Percentiles rank a stretch among this genome's conserved stretches.
Conservation (phyloP, 805 yeast genomes). For the Metschnikowia reukaufii region DNA sequence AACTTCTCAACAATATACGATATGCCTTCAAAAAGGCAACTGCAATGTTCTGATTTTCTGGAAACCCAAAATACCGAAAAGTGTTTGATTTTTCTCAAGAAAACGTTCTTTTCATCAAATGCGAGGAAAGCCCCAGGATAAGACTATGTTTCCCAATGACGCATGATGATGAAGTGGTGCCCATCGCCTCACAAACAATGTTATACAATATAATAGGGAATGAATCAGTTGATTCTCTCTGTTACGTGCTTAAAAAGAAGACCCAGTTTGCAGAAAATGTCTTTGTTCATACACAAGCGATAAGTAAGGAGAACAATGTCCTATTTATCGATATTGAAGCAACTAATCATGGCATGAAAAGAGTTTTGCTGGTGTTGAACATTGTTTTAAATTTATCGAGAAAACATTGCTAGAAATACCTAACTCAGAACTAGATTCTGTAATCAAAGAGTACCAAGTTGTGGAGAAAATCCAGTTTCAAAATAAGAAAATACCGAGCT, state of each 20-base stretch:
- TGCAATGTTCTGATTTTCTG: no score
- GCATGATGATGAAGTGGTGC: not conserved
- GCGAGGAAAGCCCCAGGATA: slow-evolving; percentile 20
- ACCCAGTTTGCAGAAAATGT: slow-evolving; percentile 38
- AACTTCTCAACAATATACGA: not conserved
- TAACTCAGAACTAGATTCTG: slow-evolving; percentile 32
- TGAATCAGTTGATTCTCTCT: slow-evolving; percentile 54
- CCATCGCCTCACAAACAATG: slow-evolving; percentile 31
- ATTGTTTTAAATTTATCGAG: slow-evolving; percentile 33
- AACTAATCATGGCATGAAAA: slow-evolving; percentile 46
- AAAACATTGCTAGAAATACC: slow-evolving; percentile 6
- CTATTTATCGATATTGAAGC: slow-evolving; percentile 52
- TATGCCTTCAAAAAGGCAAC: not conserved
- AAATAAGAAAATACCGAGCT: slow-evolving; percentile 27
- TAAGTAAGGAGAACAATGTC: slow-evolving; percentile 36
- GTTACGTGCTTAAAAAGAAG: slow-evolving; percentile 32
- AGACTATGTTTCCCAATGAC: slow-evolving; percentile 49
- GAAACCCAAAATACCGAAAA: not conserved
- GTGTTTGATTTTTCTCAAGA: not conserved
- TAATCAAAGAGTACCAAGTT: slow-evolving; percentile 48
- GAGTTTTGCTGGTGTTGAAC: slow-evolving; percentile 33
- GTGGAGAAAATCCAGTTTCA: slow-evolving; percentile 45
- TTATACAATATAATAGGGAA: slow-evolving; percentile 67
- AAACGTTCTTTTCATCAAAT: slow-evolving; percentile 9
- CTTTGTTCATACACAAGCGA: slow-evolving; percentile 41